phyloP scores from a whole-genome alignment of 257 asterid species.

The Solanum okadae region DNA sequence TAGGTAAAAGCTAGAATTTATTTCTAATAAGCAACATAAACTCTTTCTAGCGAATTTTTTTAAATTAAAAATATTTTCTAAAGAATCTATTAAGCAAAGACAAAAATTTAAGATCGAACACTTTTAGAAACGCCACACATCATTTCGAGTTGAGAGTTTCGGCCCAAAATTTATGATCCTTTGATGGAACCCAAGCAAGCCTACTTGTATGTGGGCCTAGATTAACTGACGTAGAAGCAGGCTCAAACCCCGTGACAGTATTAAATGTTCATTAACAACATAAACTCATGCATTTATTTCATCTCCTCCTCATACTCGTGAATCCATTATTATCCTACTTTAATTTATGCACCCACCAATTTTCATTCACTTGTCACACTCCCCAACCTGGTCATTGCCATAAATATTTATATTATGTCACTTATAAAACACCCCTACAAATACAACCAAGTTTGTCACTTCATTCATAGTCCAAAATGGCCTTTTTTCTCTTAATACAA shows the following conservation, averaged over 20 bases:
- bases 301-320: slow-evolving; percentile 52
- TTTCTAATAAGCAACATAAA: too few relatives aligned
- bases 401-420: neutral
- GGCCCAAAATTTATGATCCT: neutral
- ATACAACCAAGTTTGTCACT: neutral
- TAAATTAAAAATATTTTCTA: too few relatives aligned
- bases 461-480: slow-evolving; percentile 14
- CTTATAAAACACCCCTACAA: slow-evolving; percentile 11
- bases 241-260: slow-evolving; percentile 46
- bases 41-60: neutral
- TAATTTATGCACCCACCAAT: slow-evolving; percentile 22
- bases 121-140: too few relatives aligned
- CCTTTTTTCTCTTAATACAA: neutral
- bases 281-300: slow-evolving; percentile 25
- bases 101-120: too few relatives aligned
- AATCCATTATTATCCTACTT: slow-evolving; percentile 37
- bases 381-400: slow-evolving; percentile 15
- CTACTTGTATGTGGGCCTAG: neutral
- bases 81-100: neutral
- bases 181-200: neutral
- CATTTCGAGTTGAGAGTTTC: too few relatives aligned
- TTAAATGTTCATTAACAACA: slow-evolving; percentile 25
- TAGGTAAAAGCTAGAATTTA: too few relatives aligned
- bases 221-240: neutral
- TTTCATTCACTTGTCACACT: neutral